These are phyloP conservation scores for Laburnicola sp. DNA, from an alignment of 2,329 filamentous ascomycete genomes.

Conservation along the genomic window DNA sequence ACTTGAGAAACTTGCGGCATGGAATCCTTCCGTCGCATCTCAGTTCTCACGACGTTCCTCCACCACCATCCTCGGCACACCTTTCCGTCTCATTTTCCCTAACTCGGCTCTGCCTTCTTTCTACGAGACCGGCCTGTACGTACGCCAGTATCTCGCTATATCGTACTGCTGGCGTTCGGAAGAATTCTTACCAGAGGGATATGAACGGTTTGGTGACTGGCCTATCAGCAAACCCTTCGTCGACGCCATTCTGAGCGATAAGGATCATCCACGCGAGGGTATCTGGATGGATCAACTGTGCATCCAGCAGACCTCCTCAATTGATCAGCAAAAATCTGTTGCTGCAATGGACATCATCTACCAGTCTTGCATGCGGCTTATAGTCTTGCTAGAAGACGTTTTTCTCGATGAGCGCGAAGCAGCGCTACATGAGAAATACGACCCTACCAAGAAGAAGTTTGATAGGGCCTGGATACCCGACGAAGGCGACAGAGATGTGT, in stretches of 20 bases:
- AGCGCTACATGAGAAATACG: slow-evolving; percentile 7
- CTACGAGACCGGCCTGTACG: slow-evolving; percentile 14
- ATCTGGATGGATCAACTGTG: slow-evolving; percentile 27
- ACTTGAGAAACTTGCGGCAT: not conserved
- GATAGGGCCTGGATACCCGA: slow-evolving; percentile 10
- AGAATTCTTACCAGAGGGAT: slow-evolving; percentile 11
- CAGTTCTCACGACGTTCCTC: no score
- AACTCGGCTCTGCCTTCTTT: slow-evolving; percentile 7
- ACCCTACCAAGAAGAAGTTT: not conserved
- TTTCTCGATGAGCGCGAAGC: slow-evolving; percentile 12
- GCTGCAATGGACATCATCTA: slow-evolving; percentile 26
- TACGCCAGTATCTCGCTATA: slow-evolving; percentile 21
- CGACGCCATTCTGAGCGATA: slow-evolving; percentile 20
- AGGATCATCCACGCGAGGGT: slow-evolving; percentile 17
- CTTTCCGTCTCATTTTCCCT: slow-evolving; percentile 22
- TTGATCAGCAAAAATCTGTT: slow-evolving; percentile 17
- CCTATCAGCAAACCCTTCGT: slow-evolving; percentile 21
- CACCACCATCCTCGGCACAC: slow-evolving; percentile 15
- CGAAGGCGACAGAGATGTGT: not conserved
- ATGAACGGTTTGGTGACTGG: slow-evolving; percentile 16
- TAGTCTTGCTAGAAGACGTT: slow-evolving; percentile 21
- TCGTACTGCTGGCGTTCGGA: slow-evolving; percentile 23
- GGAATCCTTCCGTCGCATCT: no score
- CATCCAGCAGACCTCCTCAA: slow-evolving; percentile 13
- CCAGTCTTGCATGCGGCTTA: slow-evolving; percentile 15